Evolutionary conservation across 306 rosid species (phyloP).

Genomic region (Vigna angularis): DNA sequence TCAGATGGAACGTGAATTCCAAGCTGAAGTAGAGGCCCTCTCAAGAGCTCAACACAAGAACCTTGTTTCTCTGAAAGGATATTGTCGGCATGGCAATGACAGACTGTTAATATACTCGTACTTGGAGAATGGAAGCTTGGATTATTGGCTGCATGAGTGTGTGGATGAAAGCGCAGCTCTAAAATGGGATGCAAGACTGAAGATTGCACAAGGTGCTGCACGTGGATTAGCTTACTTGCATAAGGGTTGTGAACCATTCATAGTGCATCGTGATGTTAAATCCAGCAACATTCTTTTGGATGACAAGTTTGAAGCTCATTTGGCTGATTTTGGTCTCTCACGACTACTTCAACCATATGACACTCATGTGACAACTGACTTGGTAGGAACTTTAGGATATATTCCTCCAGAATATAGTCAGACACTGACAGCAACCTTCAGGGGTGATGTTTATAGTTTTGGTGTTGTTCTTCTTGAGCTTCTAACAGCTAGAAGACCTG

Average conservation of each 20-base stretch:
- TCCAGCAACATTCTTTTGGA: constrained; percentile 84
- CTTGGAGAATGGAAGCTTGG: constrained; percentile 88
- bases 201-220: constrained; percentile 80
- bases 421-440: constrained; percentile 70
- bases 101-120: constrained; percentile 80
- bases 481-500: constrained; percentile 75
- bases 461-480: constrained; percentile 92
- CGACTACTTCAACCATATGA: constrained; percentile 76
- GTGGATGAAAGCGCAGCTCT: constrained; percentile 60
- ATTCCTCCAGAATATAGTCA: constrained; percentile 89
- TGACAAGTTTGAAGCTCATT: constrained; percentile 71
- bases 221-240: constrained; percentile 80
- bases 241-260: constrained; percentile 73
- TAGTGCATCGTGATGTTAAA: constrained; percentile 80
- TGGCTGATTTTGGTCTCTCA: constrained; percentile 86
- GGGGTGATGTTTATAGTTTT: constrained; percentile 82
- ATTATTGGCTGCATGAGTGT: constrained; percentile 83
- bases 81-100: constrained; percentile 71
- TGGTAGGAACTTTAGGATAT: constrained; percentile 84
- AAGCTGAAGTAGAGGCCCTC: constrained; percentile 90
- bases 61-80: constrained; percentile 84
- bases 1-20: constrained; percentile 86
- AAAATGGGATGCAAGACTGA: constrained; percentile 73
- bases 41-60: constrained; percentile 89
- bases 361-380: constrained; percentile 79